Conservation (phyloP, 1,284 basidiomycete species). For the Leccinum fuscescens region DNA sequence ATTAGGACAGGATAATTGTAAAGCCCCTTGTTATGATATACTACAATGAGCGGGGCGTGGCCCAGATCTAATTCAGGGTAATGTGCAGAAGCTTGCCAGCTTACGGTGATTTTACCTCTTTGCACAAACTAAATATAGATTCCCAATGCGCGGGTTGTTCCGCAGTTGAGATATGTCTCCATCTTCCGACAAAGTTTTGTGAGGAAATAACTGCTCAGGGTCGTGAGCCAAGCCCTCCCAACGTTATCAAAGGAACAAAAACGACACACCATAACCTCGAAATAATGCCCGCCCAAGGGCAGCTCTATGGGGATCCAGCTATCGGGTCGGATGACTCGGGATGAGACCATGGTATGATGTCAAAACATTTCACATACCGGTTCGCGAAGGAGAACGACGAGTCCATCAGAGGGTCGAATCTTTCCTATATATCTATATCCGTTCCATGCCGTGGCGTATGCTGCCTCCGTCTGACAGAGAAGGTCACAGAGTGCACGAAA, state of each 20-base stretch:
- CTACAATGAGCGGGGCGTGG: neutral
- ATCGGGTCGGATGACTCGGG: neutral
- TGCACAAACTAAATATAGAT: slow-evolving; percentile 49
- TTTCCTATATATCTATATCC: slow-evolving; percentile 35
- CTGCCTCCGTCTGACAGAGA: slow-evolving; percentile 42
- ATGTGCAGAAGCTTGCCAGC: slow-evolving; percentile 2
- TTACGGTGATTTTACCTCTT: slow-evolving; percentile 24
- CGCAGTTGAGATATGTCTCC: slow-evolving; percentile 36
- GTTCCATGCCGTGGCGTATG: slow-evolving; percentile 49
- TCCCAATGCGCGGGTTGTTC: slow-evolving; percentile 44
- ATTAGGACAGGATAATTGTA: neutral
- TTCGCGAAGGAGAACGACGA: slow-evolving; percentile 39
- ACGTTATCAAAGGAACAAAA: neutral
- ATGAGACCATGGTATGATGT: neutral
- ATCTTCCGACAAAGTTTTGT: slow-evolving; percentile 50
- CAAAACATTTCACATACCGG: slow-evolving; percentile 36
- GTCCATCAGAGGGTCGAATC: slow-evolving; percentile 34
- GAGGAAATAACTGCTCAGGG: slow-evolving; percentile 42
- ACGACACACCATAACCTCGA: slow-evolving; percentile 44
- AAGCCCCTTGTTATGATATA: neutral
- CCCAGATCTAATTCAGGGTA: neutral
- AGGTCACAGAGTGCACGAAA: slow-evolving; percentile 10
- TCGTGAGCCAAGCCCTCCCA: slow-evolving; percentile 8
- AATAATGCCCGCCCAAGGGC: slow-evolving; percentile 41
- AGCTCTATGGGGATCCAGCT: slow-evolving; percentile 30